Base-by-base conservation (phyloP, 345 rosid genomes). In the Dovyalis caffra region DNA sequence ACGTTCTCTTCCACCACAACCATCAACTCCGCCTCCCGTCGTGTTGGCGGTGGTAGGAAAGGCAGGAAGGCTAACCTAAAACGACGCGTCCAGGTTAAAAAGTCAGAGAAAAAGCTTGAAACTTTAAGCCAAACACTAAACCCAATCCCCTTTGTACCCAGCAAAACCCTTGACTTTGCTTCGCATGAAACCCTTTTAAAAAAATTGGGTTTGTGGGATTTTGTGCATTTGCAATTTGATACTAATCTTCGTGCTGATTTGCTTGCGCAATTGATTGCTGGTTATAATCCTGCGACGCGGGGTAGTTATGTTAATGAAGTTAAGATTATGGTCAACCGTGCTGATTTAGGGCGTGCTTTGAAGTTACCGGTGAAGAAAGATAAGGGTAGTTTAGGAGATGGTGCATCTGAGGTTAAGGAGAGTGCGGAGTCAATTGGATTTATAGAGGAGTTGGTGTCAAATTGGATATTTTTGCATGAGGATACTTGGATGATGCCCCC, bases 271-370 rank as follows among this genome's bases (percentile, higher is more conserved):
- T 79, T 95, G 81, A 79, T 95, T 16, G 96, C 98, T 2, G 87
- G 57, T 45, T 93, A 80, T 66, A 76, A 23, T 66, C 74, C 79
- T n/a, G 8, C 18, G 4, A 1, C 4, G 25, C 88, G 96, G 26
- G 57, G 82, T 68, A 88, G 96, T 70, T 84, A 88, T 71, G 97
- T 95, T 4, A 88, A 87, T 43, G 92, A 84, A n/a, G 75, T 12
- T 43, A 85, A 85, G 61, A 78, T 95, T 63, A 76, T 65, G 58
- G 87, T 93, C 31, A 88, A 67, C 77, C 97, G 98, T 40, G 70
- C 99, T 3, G 98, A 91, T 82, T 81, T 95, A 72, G 90, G 90
- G 7, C 86, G 98, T 15, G 98, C 99, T 1, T 80, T 93, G 87
- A 86, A 82, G 69, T 76, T 95, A 70, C 87, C 96, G 21, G 76